Base-by-base conservation (phyloP, 179 eudicot species). In the Drosera spatulata region DNA sequence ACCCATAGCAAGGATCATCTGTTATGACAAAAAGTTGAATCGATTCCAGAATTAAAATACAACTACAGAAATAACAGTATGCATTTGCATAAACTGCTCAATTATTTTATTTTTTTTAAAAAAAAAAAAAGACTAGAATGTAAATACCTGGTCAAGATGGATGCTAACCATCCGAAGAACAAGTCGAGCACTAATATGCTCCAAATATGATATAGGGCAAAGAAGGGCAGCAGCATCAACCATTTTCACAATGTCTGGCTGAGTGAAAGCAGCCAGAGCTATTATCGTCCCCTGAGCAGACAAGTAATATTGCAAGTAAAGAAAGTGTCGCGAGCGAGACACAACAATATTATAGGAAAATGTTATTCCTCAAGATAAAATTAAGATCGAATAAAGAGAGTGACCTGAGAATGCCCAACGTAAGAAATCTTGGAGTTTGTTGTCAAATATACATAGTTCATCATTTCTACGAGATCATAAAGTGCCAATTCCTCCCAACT, bases 361-460 rank as follows among this genome's bases (percentile, higher is more conserved):
- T 22, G 1, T 22, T 22, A 22, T 22, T 22, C 33, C 33, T 22
- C 33, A 22, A 22, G 33, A 22, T 22, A 22, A 22, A 22, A 22
- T 22, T 22, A 22, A 22, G 33, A 22, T 22, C 1, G 1, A 22
- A 22, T 22, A 22, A 22, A 22, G 33, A 22, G 33, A 22, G 33
- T 53, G 46, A 94, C 99, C 97, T 94, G 99, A 46, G 99, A 94
- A 77, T 94, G 97, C 45, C 96, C 99, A 48, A 94, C 95, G 69
- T 86, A 61, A 66, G 81, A 79, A 14, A 85, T 63, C 78, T 83
- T 82, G 61, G 91, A 78, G 42, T 61, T 71, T 41, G 97, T 79
- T 40, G 66, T 53, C 55, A 55, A 56, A 75, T 79, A 69, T 56
- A 94, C 63, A 69, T 81, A 81, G 58, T 57, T 68, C 48, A 86